These are phyloP conservation scores for Elsinoe australis DNA, from an alignment of 2,329 filamentous ascomycete species.

Conservation along the genomic window DNA sequence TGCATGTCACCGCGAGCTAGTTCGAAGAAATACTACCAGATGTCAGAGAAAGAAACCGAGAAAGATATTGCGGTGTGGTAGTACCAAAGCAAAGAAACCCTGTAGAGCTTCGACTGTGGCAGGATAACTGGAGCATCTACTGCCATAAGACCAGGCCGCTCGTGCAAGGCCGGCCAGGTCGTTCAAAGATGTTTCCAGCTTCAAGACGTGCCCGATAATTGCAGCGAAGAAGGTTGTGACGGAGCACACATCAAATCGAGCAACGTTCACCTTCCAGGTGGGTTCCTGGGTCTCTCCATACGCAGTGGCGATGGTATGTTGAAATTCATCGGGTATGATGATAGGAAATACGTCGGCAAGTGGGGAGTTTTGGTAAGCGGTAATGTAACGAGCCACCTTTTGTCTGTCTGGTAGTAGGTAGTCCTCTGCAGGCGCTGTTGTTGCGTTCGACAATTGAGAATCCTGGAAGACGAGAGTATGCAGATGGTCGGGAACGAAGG, in stretches of 20 bases:
- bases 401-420: background rate
- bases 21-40: slow-evolving; percentile 9
- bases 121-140: background rate
- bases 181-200: background rate
- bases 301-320: background rate
- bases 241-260: background rate
- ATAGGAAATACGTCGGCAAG: background rate
- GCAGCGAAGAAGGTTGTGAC: slow-evolving; percentile 2
- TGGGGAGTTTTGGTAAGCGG: background rate
- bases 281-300: background rate
- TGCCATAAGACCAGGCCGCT: too few relatives aligned
- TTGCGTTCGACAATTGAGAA: background rate
- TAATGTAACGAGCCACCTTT: background rate
- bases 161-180: background rate
- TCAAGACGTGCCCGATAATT: background rate
- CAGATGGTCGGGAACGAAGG: background rate
- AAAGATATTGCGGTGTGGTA: too few relatives aligned
- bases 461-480: background rate
- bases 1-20: slow-evolving; percentile 5
- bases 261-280: background rate
- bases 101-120: background rate
- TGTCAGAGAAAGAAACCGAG: background rate
- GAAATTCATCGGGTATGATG: background rate
- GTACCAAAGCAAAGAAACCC: background rate
- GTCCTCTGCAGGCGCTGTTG: background rate